phyloP scores from a whole-genome alignment of 805 yeast species.

The Saccharomyces cerevisiae region DNA sequence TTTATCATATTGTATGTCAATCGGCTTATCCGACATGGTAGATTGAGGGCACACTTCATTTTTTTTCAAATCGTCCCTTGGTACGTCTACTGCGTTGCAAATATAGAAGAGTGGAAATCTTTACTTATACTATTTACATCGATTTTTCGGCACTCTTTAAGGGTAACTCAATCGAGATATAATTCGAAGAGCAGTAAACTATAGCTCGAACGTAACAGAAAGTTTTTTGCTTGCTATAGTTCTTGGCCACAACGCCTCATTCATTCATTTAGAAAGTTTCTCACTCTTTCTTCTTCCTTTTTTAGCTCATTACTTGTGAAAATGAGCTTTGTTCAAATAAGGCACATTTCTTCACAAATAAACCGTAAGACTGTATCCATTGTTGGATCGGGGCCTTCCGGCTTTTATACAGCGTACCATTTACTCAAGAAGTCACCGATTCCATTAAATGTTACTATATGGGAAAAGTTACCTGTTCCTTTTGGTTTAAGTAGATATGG shows the following conservation, averaged over 20 bases:
- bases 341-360: not conserved
- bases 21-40: not conserved
- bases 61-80: not conserved
- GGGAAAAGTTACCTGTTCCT: slow-evolving; percentile 81
- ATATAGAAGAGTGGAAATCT: not conserved
- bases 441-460: slow-evolving; percentile 53
- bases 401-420: slow-evolving; percentile 80
- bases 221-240: not conserved
- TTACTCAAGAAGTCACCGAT: slow-evolving; percentile 44
- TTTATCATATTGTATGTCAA: not conserved
- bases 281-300: not conserved
- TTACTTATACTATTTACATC: not conserved
- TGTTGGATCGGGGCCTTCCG: slow-evolving; percentile 95
- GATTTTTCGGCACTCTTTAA: not conserved
- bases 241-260: not conserved
- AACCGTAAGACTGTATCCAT: slow-evolving; percentile 46
- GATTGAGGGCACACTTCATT: not conserved
- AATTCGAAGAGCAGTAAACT: not conserved
- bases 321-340: not conserved
- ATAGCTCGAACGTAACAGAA: not conserved
- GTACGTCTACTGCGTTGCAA: not conserved
- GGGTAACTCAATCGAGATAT: not conserved
- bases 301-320: not conserved
- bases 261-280: not conserved
- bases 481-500: slow-evolving; percentile 89